Conservation (phyloP, 345 rosid genomes). For the Clausena lansium region DNA sequence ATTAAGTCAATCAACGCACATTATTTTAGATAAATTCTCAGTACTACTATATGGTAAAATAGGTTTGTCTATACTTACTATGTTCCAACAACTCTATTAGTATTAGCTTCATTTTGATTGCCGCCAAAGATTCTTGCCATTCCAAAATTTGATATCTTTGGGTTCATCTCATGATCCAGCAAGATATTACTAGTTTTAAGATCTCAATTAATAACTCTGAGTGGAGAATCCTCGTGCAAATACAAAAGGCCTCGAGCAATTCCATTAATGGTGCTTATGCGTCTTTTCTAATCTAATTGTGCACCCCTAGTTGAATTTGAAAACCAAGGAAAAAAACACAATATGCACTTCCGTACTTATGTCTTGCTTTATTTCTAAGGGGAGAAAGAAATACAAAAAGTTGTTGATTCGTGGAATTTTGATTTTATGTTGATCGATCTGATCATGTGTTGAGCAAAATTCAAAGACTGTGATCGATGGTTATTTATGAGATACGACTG, state of each 20-base stretch:
- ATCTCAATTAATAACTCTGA: conserved; percentile 31
- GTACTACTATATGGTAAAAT: not conserved
- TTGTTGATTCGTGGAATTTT: not conserved
- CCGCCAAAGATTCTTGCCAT: not conserved
- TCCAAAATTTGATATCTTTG: not conserved
- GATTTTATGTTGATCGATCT: not conserved
- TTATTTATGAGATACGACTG: too few relatives aligned
- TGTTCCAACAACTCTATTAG: not conserved
- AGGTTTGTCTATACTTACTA: not conserved
- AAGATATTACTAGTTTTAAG: conserved; percentile 22
- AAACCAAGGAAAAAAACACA: not conserved
- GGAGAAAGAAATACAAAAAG: not conserved
- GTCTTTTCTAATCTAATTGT: conserved; percentile 17
- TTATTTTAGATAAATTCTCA: not conserved
- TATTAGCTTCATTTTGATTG: not conserved
- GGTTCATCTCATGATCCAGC: not conserved
- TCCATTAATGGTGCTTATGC: conserved; percentile 28
- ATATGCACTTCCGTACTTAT: not conserved
- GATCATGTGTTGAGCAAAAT: too few relatives aligned
- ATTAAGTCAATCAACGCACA: not conserved
- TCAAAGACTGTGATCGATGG: too few relatives aligned
- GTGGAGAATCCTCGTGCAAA: conserved; percentile 41
- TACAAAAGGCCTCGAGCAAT: conserved; percentile 36
- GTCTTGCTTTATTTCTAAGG: too few relatives aligned
- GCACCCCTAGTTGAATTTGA: not conserved